Percentiles rank a stretch among this genome's conserved stretches.
These are phyloP conservation scores for Grammothele lineata DNA, from an alignment of 768 basidiomycete genomes.

Conservation along the genomic window DNA sequence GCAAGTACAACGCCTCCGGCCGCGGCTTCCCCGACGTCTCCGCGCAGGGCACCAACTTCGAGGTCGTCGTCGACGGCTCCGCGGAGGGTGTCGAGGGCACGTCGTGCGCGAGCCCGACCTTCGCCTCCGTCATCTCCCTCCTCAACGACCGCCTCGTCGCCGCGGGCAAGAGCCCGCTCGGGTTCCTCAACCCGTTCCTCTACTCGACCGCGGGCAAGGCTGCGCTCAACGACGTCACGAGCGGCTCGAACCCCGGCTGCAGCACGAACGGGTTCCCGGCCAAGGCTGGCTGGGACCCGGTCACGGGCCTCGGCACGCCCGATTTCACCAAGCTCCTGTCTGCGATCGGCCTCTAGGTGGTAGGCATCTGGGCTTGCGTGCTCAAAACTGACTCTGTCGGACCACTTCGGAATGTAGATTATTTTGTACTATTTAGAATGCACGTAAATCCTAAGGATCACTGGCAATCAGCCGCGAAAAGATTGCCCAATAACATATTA, in stretches of 20 bases:
- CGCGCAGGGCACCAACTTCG: constrained; percentile 48
- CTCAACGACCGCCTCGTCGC: constrained; percentile 35
- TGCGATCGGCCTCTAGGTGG: too few species aligned
- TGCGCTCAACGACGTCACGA: constrained; percentile 24
- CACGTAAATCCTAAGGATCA: too few species aligned
- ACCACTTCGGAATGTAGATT: too few species aligned
- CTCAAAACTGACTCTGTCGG: too few species aligned
- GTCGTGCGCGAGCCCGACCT: constrained; percentile 56
- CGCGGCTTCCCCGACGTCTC: constrained; percentile 64
- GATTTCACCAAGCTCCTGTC: constrained; percentile 25
- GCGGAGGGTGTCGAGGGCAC: constrained; percentile 48
- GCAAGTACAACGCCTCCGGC: constrained; percentile 45
- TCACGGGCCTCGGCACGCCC: constrained; percentile 32
- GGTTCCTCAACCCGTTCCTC: constrained; percentile 34
- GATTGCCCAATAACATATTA: too few species aligned
- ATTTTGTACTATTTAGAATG: too few species aligned
- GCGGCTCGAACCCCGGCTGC: constrained; percentile 32
- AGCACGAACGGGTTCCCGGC: constrained; percentile 32
- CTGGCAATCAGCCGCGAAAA: too few species aligned
- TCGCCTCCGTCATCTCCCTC: constrained; percentile 58
- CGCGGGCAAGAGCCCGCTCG: constrained; percentile 28
- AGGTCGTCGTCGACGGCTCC: constrained; percentile 39
- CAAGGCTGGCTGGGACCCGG: constrained; percentile 27
- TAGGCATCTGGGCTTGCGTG: too few species aligned
- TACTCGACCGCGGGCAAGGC: constrained; percentile 21